A percentile compares a stretch with the other conserved stretches of the same genome.
Evolutionary conservation across 768 basidiomycete genomes (phyloP).

Genomic region (Collybiopsis luxurians): DNA sequence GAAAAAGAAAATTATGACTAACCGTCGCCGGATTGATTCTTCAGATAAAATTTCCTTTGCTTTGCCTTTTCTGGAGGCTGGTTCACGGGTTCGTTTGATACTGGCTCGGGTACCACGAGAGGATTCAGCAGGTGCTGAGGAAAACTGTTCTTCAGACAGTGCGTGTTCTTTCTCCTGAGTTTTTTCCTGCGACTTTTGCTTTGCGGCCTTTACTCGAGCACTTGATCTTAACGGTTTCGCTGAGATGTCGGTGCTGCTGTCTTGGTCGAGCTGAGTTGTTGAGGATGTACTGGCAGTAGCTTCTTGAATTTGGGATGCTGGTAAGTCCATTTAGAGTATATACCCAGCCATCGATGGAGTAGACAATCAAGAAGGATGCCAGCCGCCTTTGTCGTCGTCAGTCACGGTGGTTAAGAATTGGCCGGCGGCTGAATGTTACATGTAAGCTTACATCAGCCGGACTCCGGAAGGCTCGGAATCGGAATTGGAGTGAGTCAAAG

Average conservation of each 20-base stretch:
- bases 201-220: slow-evolving; percentile 73
- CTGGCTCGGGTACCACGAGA: slow-evolving; percentile 27
- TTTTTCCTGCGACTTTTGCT: slow-evolving; percentile 62
- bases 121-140: slow-evolving; percentile 30
- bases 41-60: slow-evolving; percentile 51
- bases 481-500: no score
- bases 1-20: slow-evolving; percentile 32
- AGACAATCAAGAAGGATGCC: slow-evolving; percentile 10
- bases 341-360: slow-evolving; percentile 79
- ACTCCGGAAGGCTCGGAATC: no score
- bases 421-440: neutral
- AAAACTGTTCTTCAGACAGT: slow-evolving; percentile 39
- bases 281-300: slow-evolving; percentile 67
- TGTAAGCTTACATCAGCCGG: neutral
- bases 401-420: slow-evolving; percentile 5
- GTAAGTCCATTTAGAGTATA: slow-evolving; percentile 91
- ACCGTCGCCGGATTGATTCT: slow-evolving; percentile 58
- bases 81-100: slow-evolving; percentile 55
- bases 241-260: slow-evolving; percentile 38
- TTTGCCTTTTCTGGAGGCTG: slow-evolving; percentile 55
- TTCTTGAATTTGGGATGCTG: slow-evolving; percentile 68
- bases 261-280: slow-evolving; percentile 37
- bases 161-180: slow-evolving; percentile 54
- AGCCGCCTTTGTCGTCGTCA: slow-evolving; percentile 6
- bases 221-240: slow-evolving; percentile 67